Evolutionary conservation across 2,329 filamentous ascomycete species (phyloP).

Genomic region (Ophioceras dolichostomum): DNA sequence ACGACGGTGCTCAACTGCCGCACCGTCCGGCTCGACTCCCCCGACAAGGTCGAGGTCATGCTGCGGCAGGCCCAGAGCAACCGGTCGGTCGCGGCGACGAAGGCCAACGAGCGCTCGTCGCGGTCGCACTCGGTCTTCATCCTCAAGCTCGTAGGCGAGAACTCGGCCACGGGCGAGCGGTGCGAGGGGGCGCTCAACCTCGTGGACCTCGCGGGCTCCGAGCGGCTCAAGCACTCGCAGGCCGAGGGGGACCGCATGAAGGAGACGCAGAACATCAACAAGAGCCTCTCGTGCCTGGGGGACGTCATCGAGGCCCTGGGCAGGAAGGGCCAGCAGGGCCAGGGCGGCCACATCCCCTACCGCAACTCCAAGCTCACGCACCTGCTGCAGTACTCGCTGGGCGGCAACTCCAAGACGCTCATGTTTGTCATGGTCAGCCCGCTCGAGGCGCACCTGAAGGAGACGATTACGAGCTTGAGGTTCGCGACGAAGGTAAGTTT

Average conservation of each 20-base stretch:
- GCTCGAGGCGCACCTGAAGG: conserved; percentile 76
- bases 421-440: conserved; percentile 99
- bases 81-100: conserved; percentile 89
- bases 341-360: conserved; percentile 68
- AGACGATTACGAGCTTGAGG: conserved; percentile 87
- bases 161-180: conserved; percentile 64
- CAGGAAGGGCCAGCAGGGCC: conserved; percentile 47
- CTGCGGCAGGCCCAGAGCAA: conserved; percentile 73
- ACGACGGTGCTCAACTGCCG: conserved; percentile 74
- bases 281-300: conserved; percentile 78
- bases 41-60: conserved; percentile 68
- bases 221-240: conserved; percentile 76
- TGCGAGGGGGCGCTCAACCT: conserved; percentile 92
- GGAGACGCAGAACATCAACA: conserved; percentile 97
- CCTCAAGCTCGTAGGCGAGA: conserved; percentile 62
- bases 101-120: conserved; percentile 88
- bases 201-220: conserved; percentile 88
- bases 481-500: conserved; percentile 79
- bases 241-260: conserved; percentile 78
- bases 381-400: conserved; percentile 84
- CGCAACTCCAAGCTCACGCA: conserved; percentile 96
- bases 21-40: conserved; percentile 64
- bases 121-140: conserved; percentile 96
- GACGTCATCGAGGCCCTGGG: conserved; percentile 89
- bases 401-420: conserved; percentile 91